Base-by-base conservation (phyloP, 2,329 filamentous ascomycete genomes). In the Cyphellophora attinorum region DNA sequence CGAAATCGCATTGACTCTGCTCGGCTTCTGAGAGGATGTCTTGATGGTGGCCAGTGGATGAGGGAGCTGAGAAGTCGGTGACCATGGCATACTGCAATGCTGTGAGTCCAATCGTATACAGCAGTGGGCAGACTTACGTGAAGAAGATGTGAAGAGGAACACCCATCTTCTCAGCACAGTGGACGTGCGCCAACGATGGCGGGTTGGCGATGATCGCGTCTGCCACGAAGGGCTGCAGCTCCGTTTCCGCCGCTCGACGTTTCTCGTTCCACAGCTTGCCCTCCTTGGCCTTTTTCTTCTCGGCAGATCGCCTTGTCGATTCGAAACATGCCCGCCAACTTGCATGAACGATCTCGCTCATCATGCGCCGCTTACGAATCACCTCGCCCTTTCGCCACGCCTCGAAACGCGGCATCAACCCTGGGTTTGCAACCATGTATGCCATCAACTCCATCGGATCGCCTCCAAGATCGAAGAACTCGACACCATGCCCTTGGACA, bases 401-500 rank as follows among this genome's bases (percentile, higher is more conserved):
- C 16, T 53, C 41, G 38, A 59, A 54, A 34, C 47, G 55, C 34
- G 50, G 57, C 12, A 55, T 53, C 33, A 67, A 41, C 1, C 62
- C 60, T 0, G 64, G 61, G 19, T 66, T 67, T 40, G 62, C 63
- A 12, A 65, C 62, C 64, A 68, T 68, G 36, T 60, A 68, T 10
- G 62, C 61, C 65, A 68, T 68, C 11, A 69, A 41, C 11, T 59
- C 54, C 8, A 66, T 62, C 0, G 71, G 70, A 32, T 74, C 66
- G 3, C 71, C 72, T 2, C 72, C 72, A 11, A 75, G 74, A 8
- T 60, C 60, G 44, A 68, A 75, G 47, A 75, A 75, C 35, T 74
- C 70, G 5, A 75, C 49, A 0, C 65, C 67, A 13, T 67, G 59
- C 3, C 59, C 54, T 29, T 61, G 54, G 12, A 76, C 68, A 27